Base-by-base conservation (phyloP, 2,329 filamentous ascomycete species). In the Dothideomycetes sp. region DNA sequence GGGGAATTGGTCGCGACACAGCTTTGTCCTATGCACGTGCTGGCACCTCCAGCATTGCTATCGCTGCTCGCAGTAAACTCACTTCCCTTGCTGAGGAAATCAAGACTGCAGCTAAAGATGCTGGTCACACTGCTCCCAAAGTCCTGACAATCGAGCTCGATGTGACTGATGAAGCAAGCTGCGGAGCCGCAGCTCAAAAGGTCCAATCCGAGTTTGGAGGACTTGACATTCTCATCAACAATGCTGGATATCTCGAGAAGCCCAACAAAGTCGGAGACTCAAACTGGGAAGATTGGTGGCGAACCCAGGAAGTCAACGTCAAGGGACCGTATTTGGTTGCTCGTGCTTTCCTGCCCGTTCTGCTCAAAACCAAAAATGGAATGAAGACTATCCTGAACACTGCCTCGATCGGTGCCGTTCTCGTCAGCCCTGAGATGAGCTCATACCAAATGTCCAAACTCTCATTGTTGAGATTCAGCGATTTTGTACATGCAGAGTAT, bases 11-110 rank as follows among this genome's bases (percentile, higher is more conserved):
- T 5, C 61, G 61, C 3, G 64, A 67, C 11, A 72, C 68, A 3
- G 74, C 73, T 1, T 51, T 72, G n/a, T 68, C 71, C 8, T 80
- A 69, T 49, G 75, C 74, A 15, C 60, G 60, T 48, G 73, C 74
- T 4, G 70, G 70, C 4, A 69, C 67, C 20, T 63, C 67, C 0
- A 54, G 58, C 19, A 73, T 81, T 42, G 69, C 68, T 12, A 59
- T 80, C 15, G 67, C 60, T 5, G 74, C 73, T 1, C 69, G 76
- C 16, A 71, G 68, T 3, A 50, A 58, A n/a, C 58, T 73, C 4
- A 50, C 58, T 4, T 55, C 59, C 1, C 52, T 69, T 0, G 54
- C 54, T 13, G 27, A 44, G 8, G 57, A 60, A 0, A 52, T 74
- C 11, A 49, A 50, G 4, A 44, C 50, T 2, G 64, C 69, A 3